phyloP scores from a whole-genome alignment of 2,329 filamentous ascomycete genomes.

The Venturia asperata region DNA sequence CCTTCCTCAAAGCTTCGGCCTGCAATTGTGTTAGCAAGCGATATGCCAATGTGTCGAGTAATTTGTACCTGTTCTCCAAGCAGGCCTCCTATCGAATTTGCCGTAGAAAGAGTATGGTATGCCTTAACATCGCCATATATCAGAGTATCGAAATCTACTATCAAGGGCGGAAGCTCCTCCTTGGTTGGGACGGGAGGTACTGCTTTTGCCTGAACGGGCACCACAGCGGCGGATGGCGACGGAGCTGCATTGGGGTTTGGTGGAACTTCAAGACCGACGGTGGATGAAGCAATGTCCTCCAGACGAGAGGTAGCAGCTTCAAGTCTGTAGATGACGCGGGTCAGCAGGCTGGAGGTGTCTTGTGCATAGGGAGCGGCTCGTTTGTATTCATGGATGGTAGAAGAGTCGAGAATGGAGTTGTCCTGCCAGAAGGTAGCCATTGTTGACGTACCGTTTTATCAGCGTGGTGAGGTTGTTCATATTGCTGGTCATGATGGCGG shows the following conservation, averaged over 20 bases:
- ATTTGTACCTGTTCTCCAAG: slow-evolving; percentile 68
- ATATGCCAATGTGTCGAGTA: background rate
- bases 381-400: background rate
- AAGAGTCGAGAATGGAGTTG: background rate
- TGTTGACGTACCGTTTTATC: slow-evolving; percentile 77
- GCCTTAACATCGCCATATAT: slow-evolving; percentile 51
- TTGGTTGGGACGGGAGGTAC: slow-evolving; percentile 33
- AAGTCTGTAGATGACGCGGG: slow-evolving; percentile 56
- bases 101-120: slow-evolving; percentile 11
- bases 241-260: slow-evolving; percentile 23
- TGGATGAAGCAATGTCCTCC: slow-evolving; percentile 88
- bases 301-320: slow-evolving; percentile 94
- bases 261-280: slow-evolving; percentile 45
- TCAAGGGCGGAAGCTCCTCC: slow-evolving; percentile 48
- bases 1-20: slow-evolving; percentile 51
- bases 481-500: slow-evolving; percentile 60
- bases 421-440: slow-evolving; percentile 10
- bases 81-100: slow-evolving; percentile 63
- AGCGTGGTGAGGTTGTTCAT: slow-evolving; percentile 97
- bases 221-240: slow-evolving; percentile 20
- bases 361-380: background rate
- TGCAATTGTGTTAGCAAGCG: slow-evolving; percentile 25
- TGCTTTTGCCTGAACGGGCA: slow-evolving; percentile 21
- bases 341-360: slow-evolving; percentile 37
- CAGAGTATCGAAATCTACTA: slow-evolving; percentile 81